phyloP scores from a whole-genome alignment of 768 basidiomycete species.

The Lentinula sp. region DNA sequence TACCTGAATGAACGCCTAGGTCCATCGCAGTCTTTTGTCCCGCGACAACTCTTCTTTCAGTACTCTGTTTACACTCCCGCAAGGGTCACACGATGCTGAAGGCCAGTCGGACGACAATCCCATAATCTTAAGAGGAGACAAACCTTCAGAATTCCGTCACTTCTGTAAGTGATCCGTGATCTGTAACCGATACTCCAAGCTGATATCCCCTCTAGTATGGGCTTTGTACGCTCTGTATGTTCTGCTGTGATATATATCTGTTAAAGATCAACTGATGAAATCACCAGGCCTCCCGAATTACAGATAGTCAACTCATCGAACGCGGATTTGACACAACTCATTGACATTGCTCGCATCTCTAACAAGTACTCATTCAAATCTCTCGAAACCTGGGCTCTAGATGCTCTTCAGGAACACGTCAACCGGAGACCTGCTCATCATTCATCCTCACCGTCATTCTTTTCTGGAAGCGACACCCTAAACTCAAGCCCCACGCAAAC shows the following conservation, averaged over 20 bases:
- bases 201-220: conserved; percentile 33
- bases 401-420: conserved; percentile 65
- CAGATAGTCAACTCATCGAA: conserved; percentile 36
- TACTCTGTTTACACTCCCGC: conserved; percentile 63
- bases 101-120: conserved; percentile 63
- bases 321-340: conserved; percentile 47
- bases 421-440: conserved; percentile 45
- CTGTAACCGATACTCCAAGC: background rate
- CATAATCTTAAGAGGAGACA: conserved; percentile 57
- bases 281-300: conserved; percentile 56
- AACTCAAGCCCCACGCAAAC: conserved; percentile 10
- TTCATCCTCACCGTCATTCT: conserved; percentile 29
- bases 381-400: conserved; percentile 68
- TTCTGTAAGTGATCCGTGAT: conserved; percentile 27
- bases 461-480: conserved; percentile 11
- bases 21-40: conserved; percentile 55
- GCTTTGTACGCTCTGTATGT: conserved; percentile 70
- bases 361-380: conserved; percentile 75
- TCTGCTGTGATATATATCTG: background rate
- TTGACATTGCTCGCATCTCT: conserved; percentile 59
- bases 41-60: conserved; percentile 60
- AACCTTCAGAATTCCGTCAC: conserved; percentile 58
- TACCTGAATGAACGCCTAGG: conserved; percentile 24
- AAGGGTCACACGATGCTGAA: conserved; percentile 43
- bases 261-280: conserved; percentile 2